Conservation (phyloP, 1,284 basidiomycete species). For the Ustilago esculenta region DNA sequence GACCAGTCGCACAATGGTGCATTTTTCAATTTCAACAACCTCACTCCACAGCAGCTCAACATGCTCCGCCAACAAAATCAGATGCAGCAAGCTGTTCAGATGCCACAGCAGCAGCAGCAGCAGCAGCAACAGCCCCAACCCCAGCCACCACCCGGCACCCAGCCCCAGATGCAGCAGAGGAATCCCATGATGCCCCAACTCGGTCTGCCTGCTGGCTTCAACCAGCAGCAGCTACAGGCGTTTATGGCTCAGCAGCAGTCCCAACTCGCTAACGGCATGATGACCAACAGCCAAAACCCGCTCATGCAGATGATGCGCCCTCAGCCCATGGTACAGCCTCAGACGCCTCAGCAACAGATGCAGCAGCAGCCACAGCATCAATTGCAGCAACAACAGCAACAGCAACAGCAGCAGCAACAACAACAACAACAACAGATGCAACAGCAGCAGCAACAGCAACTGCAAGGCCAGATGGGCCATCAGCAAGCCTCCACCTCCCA, state of each 20-base stretch:
- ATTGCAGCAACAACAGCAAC: slow-evolving; percentile 18
- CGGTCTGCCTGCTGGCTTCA: slow-evolving; percentile 40
- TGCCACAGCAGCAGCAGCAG: slow-evolving; percentile 31
- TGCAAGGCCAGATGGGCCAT: slow-evolving; percentile 26
- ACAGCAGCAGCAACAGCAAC: slow-evolving; percentile 31
- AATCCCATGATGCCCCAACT: slow-evolving; percentile 48
- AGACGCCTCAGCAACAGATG: slow-evolving; percentile 30
- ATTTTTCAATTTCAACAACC: slow-evolving; percentile 50
- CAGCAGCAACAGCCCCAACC: slow-evolving; percentile 29
- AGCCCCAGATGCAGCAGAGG: slow-evolving; percentile 44
- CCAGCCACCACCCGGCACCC: slow-evolving; percentile 26
- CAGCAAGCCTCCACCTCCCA: slow-evolving; percentile 25
- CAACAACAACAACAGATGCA: slow-evolving; percentile 10
- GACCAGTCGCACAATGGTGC: slow-evolving; percentile 41
- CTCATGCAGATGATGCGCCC: slow-evolving; percentile 44
- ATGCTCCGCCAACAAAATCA: slow-evolving; percentile 48
- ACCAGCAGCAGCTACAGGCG: slow-evolving; percentile 47
- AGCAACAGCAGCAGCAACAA: slow-evolving; percentile 15
- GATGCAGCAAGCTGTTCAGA: slow-evolving; percentile 40
- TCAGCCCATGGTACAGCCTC: slow-evolving; percentile 22
- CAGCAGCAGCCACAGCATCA: slow-evolving; percentile 22
- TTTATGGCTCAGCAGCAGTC: slow-evolving; percentile 48
- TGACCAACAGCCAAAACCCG: slow-evolving; percentile 33
- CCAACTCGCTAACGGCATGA: slow-evolving; percentile 31
- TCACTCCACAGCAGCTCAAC: slow-evolving; percentile 48